Base-by-base conservation (phyloP, 1,284 basidiomycete species). In the Ganoderma boninense region DNA sequence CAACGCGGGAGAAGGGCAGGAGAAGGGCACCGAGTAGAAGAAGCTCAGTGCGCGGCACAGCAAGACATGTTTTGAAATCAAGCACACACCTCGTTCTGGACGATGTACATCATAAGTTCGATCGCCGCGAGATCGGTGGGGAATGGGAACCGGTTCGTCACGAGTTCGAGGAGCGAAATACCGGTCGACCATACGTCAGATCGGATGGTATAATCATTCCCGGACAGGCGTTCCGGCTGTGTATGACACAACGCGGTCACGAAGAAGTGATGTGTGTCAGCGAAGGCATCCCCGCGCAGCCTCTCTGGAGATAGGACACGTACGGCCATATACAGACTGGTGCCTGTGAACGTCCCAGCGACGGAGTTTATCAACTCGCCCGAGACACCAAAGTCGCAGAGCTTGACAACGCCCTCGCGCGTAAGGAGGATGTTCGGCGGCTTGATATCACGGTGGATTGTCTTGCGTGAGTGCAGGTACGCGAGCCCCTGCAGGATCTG, bases 181-280 rank as follows among this genome's bases (percentile, higher is more conserved):
- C 97, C 97, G 40, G 96, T 92, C 1, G 97, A 98, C 97, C 97
- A 99, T n/a, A 99, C 97, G 80, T 99, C 97, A 29, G 97, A 95
- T 66, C 94, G 92, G 79, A 98, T 98, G 38, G 94, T 94, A 81
- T 99, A 99, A 65, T 92, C 89, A 68, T 92, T 87, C 10, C 97
- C 97, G 68, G 90, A 91, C 76, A 99, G 97, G 64, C 97, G 90
- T 81, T 99, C 97, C 59, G 97, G 97, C 93, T 97, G 77, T 43
- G 67, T 40, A 62, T 26, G 57, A 60, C 57, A 60, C 57, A 61
- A 64, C 65, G 69, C 54, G 38, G 64, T 70, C 73, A 71, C 67
- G 64, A 44, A 65, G 59, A 62, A 62, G 40, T 40, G 20, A 32
- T 60, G 10, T 59, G 56, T 61, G 60, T 62, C 40, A 62, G 60